A percentile compares a stretch with the other conserved stretches of the same genome.
phyloP scores from a whole-genome alignment of 805 yeast species.

The Pichia gijzeniarum region DNA sequence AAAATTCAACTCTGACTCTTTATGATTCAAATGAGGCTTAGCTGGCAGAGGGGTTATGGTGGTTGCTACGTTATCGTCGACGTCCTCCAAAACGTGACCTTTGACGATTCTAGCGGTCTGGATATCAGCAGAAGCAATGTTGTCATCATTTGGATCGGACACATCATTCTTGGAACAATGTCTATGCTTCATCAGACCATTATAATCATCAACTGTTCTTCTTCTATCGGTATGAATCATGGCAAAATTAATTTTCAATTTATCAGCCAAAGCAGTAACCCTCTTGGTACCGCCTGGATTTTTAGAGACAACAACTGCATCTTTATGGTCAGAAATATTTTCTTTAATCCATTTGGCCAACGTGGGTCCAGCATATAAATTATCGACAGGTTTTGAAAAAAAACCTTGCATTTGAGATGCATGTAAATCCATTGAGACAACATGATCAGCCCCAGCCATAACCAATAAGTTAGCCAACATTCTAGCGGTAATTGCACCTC shows the following conservation, averaged over 20 bases:
- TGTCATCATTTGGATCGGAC: constrained; percentile 42
- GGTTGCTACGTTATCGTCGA: constrained; percentile 53
- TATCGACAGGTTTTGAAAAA: constrained; percentile 95
- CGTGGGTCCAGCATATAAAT: constrained; percentile 93
- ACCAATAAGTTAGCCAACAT: constrained; percentile 92
- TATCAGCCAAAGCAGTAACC: constrained; percentile 96
- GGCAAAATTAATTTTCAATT: constrained; percentile 91
- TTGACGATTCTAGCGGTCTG: constrained; percentile 95
- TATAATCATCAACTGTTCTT: constrained; percentile 64
- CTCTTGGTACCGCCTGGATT: constrained; percentile 99
- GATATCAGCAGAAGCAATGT: constrained; percentile 68
- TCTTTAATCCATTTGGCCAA: constrained; percentile 93
- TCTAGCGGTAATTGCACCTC: constrained; percentile 98
- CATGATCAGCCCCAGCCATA: constrained; percentile 99
- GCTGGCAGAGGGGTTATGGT: constrained; percentile 7
- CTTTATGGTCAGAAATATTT: constrained; percentile 76
- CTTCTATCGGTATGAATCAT: constrained; percentile 99
- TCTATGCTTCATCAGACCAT: constrained; percentile 38
- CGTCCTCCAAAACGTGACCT: constrained; percentile 96
- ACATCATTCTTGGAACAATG: constrained; percentile 33
- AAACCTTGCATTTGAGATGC: constrained; percentile 99
- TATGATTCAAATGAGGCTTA: constrained; percentile 19
- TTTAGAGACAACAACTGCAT: constrained; percentile 95
- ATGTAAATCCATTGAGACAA: constrained; percentile 91
- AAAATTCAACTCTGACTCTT: constrained; percentile 32